Conservation (phyloP, 2,329 filamentous ascomycete genomes). For the Hymenoscyphus repandus region DNA sequence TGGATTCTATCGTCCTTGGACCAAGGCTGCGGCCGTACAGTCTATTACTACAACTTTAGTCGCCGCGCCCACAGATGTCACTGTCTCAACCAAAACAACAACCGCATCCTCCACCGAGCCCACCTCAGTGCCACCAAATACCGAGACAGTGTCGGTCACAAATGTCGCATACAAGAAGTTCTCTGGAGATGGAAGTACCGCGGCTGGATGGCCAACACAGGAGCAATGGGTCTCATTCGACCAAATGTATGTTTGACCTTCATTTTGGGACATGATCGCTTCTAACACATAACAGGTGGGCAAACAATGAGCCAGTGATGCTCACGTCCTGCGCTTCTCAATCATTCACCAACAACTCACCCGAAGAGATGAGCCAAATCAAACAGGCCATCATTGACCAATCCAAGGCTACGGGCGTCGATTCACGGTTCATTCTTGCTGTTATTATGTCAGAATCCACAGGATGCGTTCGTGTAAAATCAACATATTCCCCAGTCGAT, state of each 20-base stretch:
- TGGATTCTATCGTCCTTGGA: neutral
- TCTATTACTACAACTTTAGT: neutral
- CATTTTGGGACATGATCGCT: neutral
- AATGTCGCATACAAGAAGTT: constrained; percentile 1
- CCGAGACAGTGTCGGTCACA: neutral
- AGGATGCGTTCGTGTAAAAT: constrained; percentile 22
- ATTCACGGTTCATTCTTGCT: constrained; percentile 30
- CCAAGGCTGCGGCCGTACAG: neutral
- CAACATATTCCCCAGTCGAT: constrained; percentile 2
- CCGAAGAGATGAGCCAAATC: constrained; percentile 6
- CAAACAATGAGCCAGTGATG: constrained; percentile 1
- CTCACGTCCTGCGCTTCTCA: neutral
- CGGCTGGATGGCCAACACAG: constrained; percentile 6
- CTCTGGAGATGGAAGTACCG: constrained; percentile 5
- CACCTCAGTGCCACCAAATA: neutral
- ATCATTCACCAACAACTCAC: neutral
- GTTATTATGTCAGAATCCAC: constrained; percentile 31
- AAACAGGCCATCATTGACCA: constrained; percentile 1
- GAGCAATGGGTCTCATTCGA: constrained; percentile 5
- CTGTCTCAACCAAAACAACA: neutral
- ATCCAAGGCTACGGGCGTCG: constrained; percentile 14
- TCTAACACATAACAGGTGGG: neutral
- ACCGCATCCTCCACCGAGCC: neutral
- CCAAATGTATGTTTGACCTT: constrained; percentile 1
- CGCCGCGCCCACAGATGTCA: neutral